Percentiles rank a stretch among this genome's conserved stretches.
phyloP scores from a whole-genome alignment of 2,329 filamentous ascomycete genomes.

The Zalaria obscura region DNA sequence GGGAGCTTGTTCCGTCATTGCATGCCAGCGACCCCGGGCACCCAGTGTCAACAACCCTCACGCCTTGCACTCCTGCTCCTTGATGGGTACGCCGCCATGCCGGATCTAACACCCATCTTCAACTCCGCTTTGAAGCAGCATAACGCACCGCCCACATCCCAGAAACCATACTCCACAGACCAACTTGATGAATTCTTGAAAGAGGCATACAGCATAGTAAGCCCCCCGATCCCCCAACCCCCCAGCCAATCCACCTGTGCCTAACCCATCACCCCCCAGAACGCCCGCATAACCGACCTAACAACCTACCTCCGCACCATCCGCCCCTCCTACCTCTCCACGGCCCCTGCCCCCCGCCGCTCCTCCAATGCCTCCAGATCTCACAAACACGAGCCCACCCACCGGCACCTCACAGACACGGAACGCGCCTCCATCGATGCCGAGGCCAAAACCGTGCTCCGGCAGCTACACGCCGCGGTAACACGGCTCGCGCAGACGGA shows the following conservation, averaged over 20 bases:
- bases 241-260: conserved; percentile 1
- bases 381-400: conserved; percentile 22
- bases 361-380: conserved; percentile 19
- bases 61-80: too few relatives aligned
- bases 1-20: too few relatives aligned
- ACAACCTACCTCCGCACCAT: conserved; percentile 68
- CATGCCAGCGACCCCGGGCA: too few relatives aligned
- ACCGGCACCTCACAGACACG: conserved; percentile 56
- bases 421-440: conserved; percentile 80
- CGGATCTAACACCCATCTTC: conserved; percentile 54
- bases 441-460: conserved; percentile 71
- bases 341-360: conserved; percentile 44
- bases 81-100: conserved; percentile 11
- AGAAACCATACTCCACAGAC: conserved; percentile 23
- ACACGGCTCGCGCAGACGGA: conserved; percentile 69
- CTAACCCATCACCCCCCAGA: conserved; percentile 37
- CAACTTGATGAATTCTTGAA: conserved; percentile 74
- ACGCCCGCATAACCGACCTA: conserved; percentile 70
- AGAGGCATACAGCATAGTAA: conserved; percentile 84
- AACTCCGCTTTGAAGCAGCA: conserved; percentile 52
- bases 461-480: conserved; percentile 73
- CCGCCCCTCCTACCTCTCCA: conserved; percentile 83
- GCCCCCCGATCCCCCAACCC: conserved; percentile 15
- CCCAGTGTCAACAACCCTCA: too few relatives aligned
- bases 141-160: conserved; percentile 35